Percentiles rank a stretch among this genome's conserved stretches.
phyloP scores from a whole-genome alignment of 2,329 filamentous ascomycete genomes.

The Chaetothyriales sp. region DNA sequence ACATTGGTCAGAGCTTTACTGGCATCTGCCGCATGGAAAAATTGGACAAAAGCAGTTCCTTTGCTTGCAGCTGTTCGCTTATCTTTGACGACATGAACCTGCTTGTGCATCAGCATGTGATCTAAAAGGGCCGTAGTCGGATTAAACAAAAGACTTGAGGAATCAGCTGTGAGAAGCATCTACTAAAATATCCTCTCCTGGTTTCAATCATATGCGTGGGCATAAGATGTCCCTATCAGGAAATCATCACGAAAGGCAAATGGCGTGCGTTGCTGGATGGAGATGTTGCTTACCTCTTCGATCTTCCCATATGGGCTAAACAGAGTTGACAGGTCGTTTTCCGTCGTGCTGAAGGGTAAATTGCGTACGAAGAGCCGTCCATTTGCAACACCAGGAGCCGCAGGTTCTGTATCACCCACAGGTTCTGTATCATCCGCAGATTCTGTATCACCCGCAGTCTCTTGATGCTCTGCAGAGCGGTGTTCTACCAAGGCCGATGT shows the following conservation, averaged over 20 bases:
- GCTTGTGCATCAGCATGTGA: slow-evolving; percentile 30
- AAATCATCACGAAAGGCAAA: slow-evolving; percentile 66
- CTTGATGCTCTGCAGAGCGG: slow-evolving; percentile 10
- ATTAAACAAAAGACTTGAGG: slow-evolving; percentile 20
- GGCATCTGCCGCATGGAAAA: slow-evolving; percentile 56
- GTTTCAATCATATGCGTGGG: slow-evolving; percentile 77
- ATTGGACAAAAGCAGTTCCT: slow-evolving; percentile 82
- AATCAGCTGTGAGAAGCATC: slow-evolving; percentile 88
- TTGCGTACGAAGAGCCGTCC: slow-evolving; percentile 80
- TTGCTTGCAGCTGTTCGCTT: slow-evolving; percentile 59
- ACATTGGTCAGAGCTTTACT: slow-evolving; percentile 63
- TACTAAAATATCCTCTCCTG: slow-evolving; percentile 99
- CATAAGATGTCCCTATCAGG: slow-evolving; percentile 99
- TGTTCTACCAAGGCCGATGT: slow-evolving; percentile 5
- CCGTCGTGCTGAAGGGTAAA: slow-evolving; percentile 63
- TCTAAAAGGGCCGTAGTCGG: slow-evolving; percentile 12
- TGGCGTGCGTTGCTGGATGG: slow-evolving; percentile 10
- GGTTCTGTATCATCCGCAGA: slow-evolving; percentile 13
- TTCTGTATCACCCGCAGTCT: slow-evolving; percentile 4
- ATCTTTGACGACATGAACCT: slow-evolving; percentile 80
- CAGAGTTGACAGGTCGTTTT: slow-evolving; percentile 59
- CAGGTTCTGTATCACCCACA: slow-evolving; percentile 1
- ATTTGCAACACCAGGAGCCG: slow-evolving; percentile 31
- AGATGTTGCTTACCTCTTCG: slow-evolving; percentile 61
- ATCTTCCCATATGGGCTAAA: slow-evolving; percentile 61